A percentile compares a stretch with the other conserved stretches of the same genome.
phyloP scores from a whole-genome alignment of 2,329 filamentous ascomycete genomes.

The Aspergillus aculeatus region DNA sequence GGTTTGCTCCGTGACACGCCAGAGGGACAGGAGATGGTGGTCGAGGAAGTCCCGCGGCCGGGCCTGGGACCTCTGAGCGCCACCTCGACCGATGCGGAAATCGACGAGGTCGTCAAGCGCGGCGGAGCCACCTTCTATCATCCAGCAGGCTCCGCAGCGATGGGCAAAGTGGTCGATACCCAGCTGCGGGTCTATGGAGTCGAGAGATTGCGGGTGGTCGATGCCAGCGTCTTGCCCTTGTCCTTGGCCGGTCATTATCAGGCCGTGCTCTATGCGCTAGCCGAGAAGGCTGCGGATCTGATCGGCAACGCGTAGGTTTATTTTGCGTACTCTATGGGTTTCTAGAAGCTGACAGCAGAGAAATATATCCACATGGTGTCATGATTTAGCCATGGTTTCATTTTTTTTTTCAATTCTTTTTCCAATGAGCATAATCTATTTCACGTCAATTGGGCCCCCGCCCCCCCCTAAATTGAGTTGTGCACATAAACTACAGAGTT shows the following conservation, averaged over 20 bases:
- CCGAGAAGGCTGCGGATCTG: too few relatives aligned
- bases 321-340: too few relatives aligned
- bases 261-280: too few relatives aligned
- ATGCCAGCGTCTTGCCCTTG: background rate
- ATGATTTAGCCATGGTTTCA: too few relatives aligned
- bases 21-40: conserved; percentile 17
- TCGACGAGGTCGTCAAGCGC: background rate
- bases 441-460: too few relatives aligned
- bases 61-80: background rate
- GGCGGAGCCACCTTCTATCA: background rate
- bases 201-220: background rate
- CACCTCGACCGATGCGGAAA: conserved; percentile 8
- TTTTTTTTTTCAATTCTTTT: too few relatives aligned
- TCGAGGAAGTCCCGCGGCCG: conserved; percentile 16
- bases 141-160: background rate
- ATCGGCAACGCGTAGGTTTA: too few relatives aligned
- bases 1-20: conserved; percentile 10
- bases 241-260: background rate
- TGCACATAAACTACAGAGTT: too few relatives aligned
- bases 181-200: background rate
- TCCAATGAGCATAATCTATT: too few relatives aligned
- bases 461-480: too few relatives aligned
- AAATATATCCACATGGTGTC: too few relatives aligned
- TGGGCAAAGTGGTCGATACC: background rate
- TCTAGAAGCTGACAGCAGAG: too few relatives aligned